These are phyloP conservation scores for Pythium myriotylum DNA, from an alignment of 352 stramenopile genomes.

Conservation along the genomic window DNA sequence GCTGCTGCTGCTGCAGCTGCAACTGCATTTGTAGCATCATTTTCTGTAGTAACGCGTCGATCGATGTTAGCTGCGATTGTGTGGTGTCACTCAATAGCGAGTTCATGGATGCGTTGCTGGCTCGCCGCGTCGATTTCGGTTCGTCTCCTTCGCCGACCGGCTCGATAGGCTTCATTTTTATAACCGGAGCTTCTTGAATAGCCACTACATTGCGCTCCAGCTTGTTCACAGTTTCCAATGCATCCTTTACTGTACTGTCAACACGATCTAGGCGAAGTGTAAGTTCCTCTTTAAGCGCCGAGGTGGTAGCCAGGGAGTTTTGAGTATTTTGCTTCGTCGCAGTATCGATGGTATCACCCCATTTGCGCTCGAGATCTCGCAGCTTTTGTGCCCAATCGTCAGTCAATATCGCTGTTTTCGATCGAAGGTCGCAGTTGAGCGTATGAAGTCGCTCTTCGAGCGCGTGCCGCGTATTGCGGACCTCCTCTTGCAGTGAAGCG, in stretches of 20 bases:
- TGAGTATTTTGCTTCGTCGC: constrained; percentile 1
- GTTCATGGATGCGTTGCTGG: background rate
- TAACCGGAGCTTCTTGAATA: background rate
- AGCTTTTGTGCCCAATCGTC: constrained; percentile 39
- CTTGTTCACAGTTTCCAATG: constrained; percentile 9
- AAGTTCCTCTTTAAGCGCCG: background rate
- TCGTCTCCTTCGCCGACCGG: background rate
- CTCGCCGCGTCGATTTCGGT: background rate
- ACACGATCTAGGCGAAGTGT: constrained; percentile 32
- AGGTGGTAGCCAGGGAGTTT: background rate
- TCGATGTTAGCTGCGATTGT: constrained; percentile 33
- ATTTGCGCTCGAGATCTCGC: constrained; percentile 24
- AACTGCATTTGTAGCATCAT: constrained; percentile 69
- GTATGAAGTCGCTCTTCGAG: constrained; percentile 56
- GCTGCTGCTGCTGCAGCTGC: constrained; percentile 38
- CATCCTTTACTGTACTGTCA: constrained; percentile 14
- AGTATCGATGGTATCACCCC: constrained; percentile 12
- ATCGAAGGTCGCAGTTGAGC: constrained; percentile 40
- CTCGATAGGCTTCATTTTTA: constrained; percentile 6
- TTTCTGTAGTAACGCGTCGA: constrained; percentile 62
- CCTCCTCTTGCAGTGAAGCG: constrained; percentile 42
- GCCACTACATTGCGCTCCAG: background rate
- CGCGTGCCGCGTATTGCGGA: constrained; percentile 45
- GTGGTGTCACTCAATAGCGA: background rate
- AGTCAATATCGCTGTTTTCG: constrained; percentile 30